Evolutionary conservation across 2,329 filamentous ascomycete genomes (phyloP), one percentile per base, ranked within the genome.

Genomic region (Lachnellula occidentalis): DNA sequence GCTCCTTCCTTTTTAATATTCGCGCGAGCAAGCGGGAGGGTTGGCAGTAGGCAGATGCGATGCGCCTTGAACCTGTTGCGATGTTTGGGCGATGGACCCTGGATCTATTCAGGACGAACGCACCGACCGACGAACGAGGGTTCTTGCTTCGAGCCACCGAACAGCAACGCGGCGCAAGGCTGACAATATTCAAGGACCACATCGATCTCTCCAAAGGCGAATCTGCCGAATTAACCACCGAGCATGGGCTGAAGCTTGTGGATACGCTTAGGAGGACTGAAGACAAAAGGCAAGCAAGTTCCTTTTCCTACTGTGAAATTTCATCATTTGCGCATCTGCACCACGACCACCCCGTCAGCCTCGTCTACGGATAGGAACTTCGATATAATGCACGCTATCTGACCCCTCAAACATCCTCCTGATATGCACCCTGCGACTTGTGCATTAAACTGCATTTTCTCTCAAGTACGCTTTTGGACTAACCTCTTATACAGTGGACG

Each of bases 281-380:
- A 59, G 90, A 95, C 71, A 95, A 95, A 74, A 88, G 80, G 89
- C 92, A 88, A 80, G 89, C 92, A 78, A 66, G 81, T 76, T 47
- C 6, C 17, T 21, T 45, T 6, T 45, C 37, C 55, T 36, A 54
- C 45, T 31, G 27, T 31, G 22, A 43, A 50, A 42, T 34, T 34
- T 43, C 50, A 21, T 8, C 49, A 31, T 8, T 46, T 51, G 21
- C 43, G 43, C 43, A n/a, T 17, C 43, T 21, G 21, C 21, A 46
- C 22, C 21, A 46, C 21, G n/a, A 24, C 43, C 39, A 54, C 34
- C 17, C 55, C 51, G 41, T 46, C 54, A 59, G 47, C 53, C 53
- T 58, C 48, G 58, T 57, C 45, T 49, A 45, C 52, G 50, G 46
- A 22, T 48, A 49, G 22, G 46, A 9, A 43, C 46, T 46, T 39